Evolutionary conservation across 805 yeast genomes (phyloP).

Genomic region (Nakazawaea ishiwadae): DNA sequence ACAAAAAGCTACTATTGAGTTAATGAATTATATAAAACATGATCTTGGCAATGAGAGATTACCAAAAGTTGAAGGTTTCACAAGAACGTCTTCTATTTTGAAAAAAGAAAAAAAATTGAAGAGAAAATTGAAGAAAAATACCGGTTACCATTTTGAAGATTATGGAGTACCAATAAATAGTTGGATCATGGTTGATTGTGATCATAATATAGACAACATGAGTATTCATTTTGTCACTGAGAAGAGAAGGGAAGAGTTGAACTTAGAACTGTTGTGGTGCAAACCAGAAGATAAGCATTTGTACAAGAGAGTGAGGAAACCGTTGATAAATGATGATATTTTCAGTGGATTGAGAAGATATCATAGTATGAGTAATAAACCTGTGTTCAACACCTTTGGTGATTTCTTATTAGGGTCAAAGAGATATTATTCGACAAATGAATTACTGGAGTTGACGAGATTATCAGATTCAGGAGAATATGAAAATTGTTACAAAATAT

Average conservation of each 20-base stretch:
- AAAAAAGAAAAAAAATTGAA: slow-evolving; percentile 46
- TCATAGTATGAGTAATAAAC: slow-evolving; percentile 29
- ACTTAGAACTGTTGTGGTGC: slow-evolving; percentile 69
- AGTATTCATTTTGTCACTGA: slow-evolving; percentile 70
- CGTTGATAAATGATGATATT: slow-evolving; percentile 30
- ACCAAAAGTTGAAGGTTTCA: slow-evolving; percentile 68
- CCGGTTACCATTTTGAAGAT: slow-evolving; percentile 48
- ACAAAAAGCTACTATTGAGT: slow-evolving; percentile 59
- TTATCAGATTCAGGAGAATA: slow-evolving; percentile 2
- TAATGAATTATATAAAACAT: slow-evolving; percentile 56
- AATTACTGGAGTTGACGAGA: background rate
- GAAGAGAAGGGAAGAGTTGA: slow-evolving; percentile 60
- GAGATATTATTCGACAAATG: background rate
- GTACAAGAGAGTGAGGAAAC: slow-evolving; percentile 18
- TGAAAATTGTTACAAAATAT: background rate
- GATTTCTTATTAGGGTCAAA: background rate
- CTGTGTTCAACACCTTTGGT: background rate
- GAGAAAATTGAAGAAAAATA: slow-evolving; percentile 50
- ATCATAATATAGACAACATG: slow-evolving; percentile 57
- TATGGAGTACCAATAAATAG: slow-evolving; percentile 59
- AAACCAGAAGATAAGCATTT: slow-evolving; percentile 31
- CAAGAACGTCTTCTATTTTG: slow-evolving; percentile 51
- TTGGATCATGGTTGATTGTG: slow-evolving; percentile 83
- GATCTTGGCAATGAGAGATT: slow-evolving; percentile 27
- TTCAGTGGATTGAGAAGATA: slow-evolving; percentile 40